phyloP scores from a whole-genome alignment of 257 asterid genomes.

The Cinchona pubescens region DNA sequence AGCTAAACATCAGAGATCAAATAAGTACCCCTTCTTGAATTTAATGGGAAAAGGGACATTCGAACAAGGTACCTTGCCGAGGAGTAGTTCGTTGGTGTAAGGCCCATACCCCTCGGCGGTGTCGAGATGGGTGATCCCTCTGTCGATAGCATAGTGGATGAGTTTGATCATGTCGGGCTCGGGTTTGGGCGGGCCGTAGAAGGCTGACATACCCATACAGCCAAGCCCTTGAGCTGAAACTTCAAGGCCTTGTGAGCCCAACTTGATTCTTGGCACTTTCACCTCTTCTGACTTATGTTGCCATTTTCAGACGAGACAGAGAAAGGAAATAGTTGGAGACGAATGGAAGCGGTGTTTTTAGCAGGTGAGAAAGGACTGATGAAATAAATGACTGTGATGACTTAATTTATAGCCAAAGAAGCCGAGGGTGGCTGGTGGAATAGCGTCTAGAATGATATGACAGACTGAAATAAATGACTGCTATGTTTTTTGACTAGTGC shows the following conservation, averaged over 20 bases:
- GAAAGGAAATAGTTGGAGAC: neutral
- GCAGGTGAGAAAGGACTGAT: neutral
- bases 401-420: too few relatives aligned
- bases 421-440: too few relatives aligned
- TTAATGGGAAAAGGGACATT: too few relatives aligned
- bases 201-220: constrained; percentile 36
- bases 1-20: too few relatives aligned
- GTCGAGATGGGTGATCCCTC: constrained; percentile 34
- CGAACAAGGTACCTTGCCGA: constrained; percentile 22
- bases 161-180: constrained; percentile 35
- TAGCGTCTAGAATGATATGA: too few relatives aligned
- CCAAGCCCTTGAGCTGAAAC: constrained; percentile 37
- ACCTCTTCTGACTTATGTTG: constrained; percentile 10
- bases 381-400: too few relatives aligned
- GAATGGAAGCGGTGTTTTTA: too few relatives aligned
- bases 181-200: constrained; percentile 39
- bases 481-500: too few relatives aligned
- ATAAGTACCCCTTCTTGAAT: too few relatives aligned
- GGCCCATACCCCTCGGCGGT: constrained; percentile 36
- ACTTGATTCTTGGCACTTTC: constrained; percentile 22
- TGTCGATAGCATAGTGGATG: constrained; percentile 27
- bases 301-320: constrained; percentile 9
- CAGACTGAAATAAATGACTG: too few relatives aligned
- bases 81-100: constrained; percentile 28
- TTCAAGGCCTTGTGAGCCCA: constrained; percentile 37